Percentiles rank a stretch among this genome's conserved stretches.
Conservation (phyloP, 2,329 filamentous ascomycete species). For the Furcasterigmium sp. region DNA sequence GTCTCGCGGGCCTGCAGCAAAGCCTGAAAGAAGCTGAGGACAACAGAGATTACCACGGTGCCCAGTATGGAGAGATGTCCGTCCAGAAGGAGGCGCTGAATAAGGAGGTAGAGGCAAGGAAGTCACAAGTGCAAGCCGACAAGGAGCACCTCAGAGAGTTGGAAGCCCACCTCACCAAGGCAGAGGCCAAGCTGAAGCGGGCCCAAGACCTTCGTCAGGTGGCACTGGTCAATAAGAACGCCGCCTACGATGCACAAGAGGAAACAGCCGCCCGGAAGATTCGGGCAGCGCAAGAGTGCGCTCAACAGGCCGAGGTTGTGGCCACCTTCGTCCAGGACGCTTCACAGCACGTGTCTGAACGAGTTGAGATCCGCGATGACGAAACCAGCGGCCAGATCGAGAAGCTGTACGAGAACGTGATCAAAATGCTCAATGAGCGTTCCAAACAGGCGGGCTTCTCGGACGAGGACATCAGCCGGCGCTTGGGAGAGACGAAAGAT, state of each 20-base stretch:
- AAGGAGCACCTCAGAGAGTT: constrained; percentile 27
- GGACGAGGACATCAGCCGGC: constrained; percentile 58
- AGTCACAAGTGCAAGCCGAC: constrained; percentile 26
- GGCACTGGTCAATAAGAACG: constrained; percentile 58
- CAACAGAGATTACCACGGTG: constrained; percentile 41
- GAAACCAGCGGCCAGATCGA: constrained; percentile 56
- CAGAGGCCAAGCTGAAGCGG: constrained; percentile 45
- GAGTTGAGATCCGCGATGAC: constrained; percentile 58
- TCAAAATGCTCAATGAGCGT: constrained; percentile 52
- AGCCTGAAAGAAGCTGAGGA: constrained; percentile 49
- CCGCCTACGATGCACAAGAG: constrained; percentile 46
- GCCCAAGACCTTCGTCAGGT: constrained; percentile 43
- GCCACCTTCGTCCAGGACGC: constrained; percentile 52
- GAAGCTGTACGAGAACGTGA: constrained; percentile 48
- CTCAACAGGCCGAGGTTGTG: constrained; percentile 42
- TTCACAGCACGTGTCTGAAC: constrained; percentile 40
- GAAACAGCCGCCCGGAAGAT: constrained; percentile 39
- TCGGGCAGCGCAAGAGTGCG: constrained; percentile 39
- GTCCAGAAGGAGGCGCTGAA: constrained; percentile 45
- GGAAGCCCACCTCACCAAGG: constrained; percentile 41
- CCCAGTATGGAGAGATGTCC: constrained; percentile 47
- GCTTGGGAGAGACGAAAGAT: constrained; percentile 32
- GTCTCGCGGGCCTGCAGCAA: constrained; percentile 52
- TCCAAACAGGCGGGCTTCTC: constrained; percentile 55
- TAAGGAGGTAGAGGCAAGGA: constrained; percentile 32